Percentiles rank a stretch among this genome's conserved stretches.
phyloP scores from a whole-genome alignment of 148 eudicot species.

The Camellia japonica region DNA sequence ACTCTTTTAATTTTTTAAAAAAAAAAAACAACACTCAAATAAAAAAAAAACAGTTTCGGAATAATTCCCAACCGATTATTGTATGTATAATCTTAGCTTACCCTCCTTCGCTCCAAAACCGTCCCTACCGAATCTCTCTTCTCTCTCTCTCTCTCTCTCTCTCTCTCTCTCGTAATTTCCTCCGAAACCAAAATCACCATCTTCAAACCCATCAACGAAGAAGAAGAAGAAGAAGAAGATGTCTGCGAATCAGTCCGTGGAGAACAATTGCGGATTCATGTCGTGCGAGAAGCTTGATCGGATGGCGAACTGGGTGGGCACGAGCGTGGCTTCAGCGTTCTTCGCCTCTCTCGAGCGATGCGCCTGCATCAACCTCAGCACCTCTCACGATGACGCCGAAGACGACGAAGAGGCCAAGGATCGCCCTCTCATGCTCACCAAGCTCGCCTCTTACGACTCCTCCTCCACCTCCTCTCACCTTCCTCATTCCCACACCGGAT shows the following conservation, averaged over 20 bases:
- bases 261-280: slow-evolving; percentile 5
- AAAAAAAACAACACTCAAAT: too few relatives aligned
- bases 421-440: slow-evolving; percentile 22
- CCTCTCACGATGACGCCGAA: slow-evolving; percentile 19
- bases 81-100: too few relatives aligned
- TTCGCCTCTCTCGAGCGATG: slow-evolving; percentile 33
- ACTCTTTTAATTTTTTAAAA: too few relatives aligned
- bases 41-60: too few relatives aligned
- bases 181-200: not conserved
- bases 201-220: not conserved
- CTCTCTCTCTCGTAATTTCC: not conserved
- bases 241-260: slow-evolving; percentile 5
- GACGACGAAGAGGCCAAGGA: slow-evolving; percentile 18
- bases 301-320: slow-evolving; percentile 33
- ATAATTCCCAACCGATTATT: too few relatives aligned
- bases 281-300: slow-evolving; percentile 25
- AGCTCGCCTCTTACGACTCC: not conserved
- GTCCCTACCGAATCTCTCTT: not conserved
- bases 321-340: slow-evolving; percentile 29
- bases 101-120: not conserved
- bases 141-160: not conserved
- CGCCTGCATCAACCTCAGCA: slow-evolving; percentile 35
- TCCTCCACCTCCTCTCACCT: not conserved
- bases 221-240: not conserved
- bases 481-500: not conserved